A percentile compares a stretch with the other conserved stretches of the same genome.
These are phyloP conservation scores for Pterula multifida DNA, from an alignment of 1,284 basidiomycete genomes.

Conservation along the genomic window DNA sequence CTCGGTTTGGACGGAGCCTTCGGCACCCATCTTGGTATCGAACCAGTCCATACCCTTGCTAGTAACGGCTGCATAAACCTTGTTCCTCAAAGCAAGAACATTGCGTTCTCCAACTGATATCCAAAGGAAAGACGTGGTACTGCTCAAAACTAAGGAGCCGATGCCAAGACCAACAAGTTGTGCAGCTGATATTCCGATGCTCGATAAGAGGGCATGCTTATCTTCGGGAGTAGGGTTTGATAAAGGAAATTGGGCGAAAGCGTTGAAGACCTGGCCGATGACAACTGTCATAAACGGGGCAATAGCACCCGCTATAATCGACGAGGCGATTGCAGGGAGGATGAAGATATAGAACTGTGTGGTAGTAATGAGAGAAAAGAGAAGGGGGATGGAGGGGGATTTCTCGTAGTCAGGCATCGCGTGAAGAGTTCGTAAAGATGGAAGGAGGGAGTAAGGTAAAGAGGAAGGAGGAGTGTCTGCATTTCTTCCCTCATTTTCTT, in stretches of 20 bases:
- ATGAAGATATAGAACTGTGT: constrained; percentile 49
- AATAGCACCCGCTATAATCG: constrained; percentile 63
- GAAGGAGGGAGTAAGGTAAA: background rate
- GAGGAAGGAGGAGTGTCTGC: background rate
- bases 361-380: constrained; percentile 54
- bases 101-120: constrained; percentile 81
- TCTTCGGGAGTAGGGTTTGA: constrained; percentile 31
- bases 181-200: constrained; percentile 50
- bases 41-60: constrained; percentile 80
- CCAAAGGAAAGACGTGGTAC: constrained; percentile 73
- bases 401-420: background rate
- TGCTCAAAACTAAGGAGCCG: constrained; percentile 63
- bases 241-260: constrained; percentile 45
- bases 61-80: constrained; percentile 63
- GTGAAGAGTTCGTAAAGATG: background rate
- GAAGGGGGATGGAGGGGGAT: constrained; percentile 37
- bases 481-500: background rate
- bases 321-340: constrained; percentile 60
- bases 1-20: constrained; percentile 32
- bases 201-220: constrained; percentile 43
- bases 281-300: constrained; percentile 92
- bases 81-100: constrained; percentile 53
- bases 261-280: constrained; percentile 77
- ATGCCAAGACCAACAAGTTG: constrained; percentile 64
- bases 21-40: constrained; percentile 69